Base-by-base conservation (phyloP, 768 basidiomycete species). In the Russula virescens region DNA sequence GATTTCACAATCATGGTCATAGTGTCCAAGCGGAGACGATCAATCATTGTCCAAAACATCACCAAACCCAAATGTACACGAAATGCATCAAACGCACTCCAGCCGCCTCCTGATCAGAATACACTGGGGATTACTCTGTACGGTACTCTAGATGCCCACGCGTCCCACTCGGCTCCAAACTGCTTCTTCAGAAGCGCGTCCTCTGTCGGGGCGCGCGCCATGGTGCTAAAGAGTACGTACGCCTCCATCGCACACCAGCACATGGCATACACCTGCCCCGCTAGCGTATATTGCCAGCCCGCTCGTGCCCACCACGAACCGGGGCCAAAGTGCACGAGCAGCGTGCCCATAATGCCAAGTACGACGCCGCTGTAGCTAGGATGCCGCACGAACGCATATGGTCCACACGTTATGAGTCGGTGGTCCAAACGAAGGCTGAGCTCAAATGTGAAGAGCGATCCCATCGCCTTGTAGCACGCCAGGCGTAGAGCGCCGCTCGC, bases 341-440 rank as follows among this genome's bases (percentile, higher is more conserved):
- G 25, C 26, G 56, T 65, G 47, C 68, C 68, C 23, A 54, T 21
- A 19, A 68, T 40, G 42, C 55, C 66, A 28, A 68, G 67, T 28
- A 68, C 53, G 14, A 60, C 42, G 10, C 66, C 66, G 52, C 58
- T 60, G 61, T 70, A 70, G 52, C 62, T 62, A 21, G 69, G 69
- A 34, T 70, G 69, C 34, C 69, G 69, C 28, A 70, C 69, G 35
- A 58, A 63, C 18, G 49, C 25, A 34, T 70, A 70, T 14, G 69
- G 69, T 18, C 67, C 69, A 13, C 43, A 19, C 28, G 69, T 69
- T 35, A 70, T 63, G n/a, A 70, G 67, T 43, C 60, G 58, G 40
- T 70, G 69, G 19, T 59, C 47, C 46, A 48, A 54, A 26, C 67
- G 67, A 25, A 70, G 11, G 1, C 61, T 49, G 25, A 68, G 42